Percentiles rank a stretch among this genome's conserved stretches.
Evolutionary conservation across 2,329 filamentous ascomycete genomes (phyloP).

Genomic region (Lecanicillium sp.): DNA sequence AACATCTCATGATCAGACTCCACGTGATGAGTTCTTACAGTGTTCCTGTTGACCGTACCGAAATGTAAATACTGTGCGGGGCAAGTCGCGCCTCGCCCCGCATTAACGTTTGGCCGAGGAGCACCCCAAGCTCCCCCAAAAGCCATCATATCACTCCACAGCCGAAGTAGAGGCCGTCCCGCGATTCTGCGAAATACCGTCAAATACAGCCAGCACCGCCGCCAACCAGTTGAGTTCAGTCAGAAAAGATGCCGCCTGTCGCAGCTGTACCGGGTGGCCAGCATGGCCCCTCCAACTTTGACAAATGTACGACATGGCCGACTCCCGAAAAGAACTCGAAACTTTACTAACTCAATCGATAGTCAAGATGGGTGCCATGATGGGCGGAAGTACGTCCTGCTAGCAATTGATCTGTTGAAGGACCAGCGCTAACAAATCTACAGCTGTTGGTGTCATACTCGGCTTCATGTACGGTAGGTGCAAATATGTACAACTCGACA

Average conservation of each 20-base stretch:
- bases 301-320: slow-evolving; percentile 42
- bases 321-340: no score
- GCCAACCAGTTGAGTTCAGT: neutral
- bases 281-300: slow-evolving; percentile 43
- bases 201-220: no score
- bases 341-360: slow-evolving; percentile 10
- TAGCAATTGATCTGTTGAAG: neutral
- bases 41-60: slow-evolving; percentile 6
- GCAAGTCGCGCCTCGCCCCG: slow-evolving; percentile 12
- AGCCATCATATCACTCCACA: neutral
- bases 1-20: slow-evolving; percentile 21
- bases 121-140: slow-evolving; percentile 4
- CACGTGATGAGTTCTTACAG: slow-evolving; percentile 28
- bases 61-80: slow-evolving; percentile 17
- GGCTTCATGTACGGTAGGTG: slow-evolving; percentile 88
- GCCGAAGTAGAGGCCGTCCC: no score
- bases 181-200: neutral
- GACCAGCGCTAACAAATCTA: slow-evolving; percentile 20
- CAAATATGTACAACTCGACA: slow-evolving; percentile 1
- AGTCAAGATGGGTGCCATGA: slow-evolving; percentile 99
- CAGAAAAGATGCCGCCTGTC: slow-evolving; percentile 33
- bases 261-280: slow-evolving; percentile 30
- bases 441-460: slow-evolving; percentile 92
- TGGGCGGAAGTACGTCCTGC: slow-evolving; percentile 83
- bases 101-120: slow-evolving; percentile 21